Percentiles rank a stretch among this genome's conserved stretches.
phyloP scores from a whole-genome alignment of 495 filamentous ascomycete genomes.

The Aspergillus egyptiacus region DNA sequence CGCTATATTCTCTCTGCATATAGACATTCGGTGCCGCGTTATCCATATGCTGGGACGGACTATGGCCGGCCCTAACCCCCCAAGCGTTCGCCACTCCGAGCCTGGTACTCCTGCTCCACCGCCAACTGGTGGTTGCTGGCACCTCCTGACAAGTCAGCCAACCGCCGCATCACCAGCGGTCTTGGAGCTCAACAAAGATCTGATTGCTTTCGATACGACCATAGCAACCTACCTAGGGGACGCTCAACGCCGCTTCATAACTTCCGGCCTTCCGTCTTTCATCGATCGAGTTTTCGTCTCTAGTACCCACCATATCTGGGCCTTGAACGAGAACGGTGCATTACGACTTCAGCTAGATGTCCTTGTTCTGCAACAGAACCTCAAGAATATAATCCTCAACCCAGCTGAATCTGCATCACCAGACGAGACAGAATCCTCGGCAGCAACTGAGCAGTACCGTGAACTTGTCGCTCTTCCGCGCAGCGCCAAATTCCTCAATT shows the following conservation, averaged over 20 bases:
- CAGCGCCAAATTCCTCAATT: slow-evolving; percentile 68
- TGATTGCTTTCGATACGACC: slow-evolving; percentile 79
- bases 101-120: slow-evolving; percentile 47
- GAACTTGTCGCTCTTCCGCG: slow-evolving; percentile 61
- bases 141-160: slow-evolving; percentile 66
- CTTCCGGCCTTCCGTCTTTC: slow-evolving; percentile 62
- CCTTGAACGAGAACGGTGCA: slow-evolving; percentile 71
- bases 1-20: slow-evolving; percentile 75
- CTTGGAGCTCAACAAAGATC: slow-evolving; percentile 68
- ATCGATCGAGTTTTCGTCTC: slow-evolving; percentile 64
- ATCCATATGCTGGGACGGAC: slow-evolving; percentile 55
- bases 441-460: slow-evolving; percentile 9
- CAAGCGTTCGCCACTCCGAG: slow-evolving; percentile 29
- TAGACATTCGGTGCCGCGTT: slow-evolving; percentile 78
- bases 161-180: slow-evolving; percentile 75
- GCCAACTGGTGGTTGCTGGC: slow-evolving; percentile 56
- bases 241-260: slow-evolving; percentile 60
- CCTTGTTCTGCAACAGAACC: slow-evolving; percentile 87
- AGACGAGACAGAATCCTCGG: slow-evolving; percentile 10
- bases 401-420: slow-evolving; percentile 13
- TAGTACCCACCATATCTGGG: slow-evolving; percentile 56
- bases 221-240: slow-evolving; percentile 61
- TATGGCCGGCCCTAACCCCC: slow-evolving; percentile 43
- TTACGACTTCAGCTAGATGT: slow-evolving; percentile 84
- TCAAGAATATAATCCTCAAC: slow-evolving; percentile 71